Conservation (phyloP, 352 stramenopile species). For the Globisporangium perplexum region DNA sequence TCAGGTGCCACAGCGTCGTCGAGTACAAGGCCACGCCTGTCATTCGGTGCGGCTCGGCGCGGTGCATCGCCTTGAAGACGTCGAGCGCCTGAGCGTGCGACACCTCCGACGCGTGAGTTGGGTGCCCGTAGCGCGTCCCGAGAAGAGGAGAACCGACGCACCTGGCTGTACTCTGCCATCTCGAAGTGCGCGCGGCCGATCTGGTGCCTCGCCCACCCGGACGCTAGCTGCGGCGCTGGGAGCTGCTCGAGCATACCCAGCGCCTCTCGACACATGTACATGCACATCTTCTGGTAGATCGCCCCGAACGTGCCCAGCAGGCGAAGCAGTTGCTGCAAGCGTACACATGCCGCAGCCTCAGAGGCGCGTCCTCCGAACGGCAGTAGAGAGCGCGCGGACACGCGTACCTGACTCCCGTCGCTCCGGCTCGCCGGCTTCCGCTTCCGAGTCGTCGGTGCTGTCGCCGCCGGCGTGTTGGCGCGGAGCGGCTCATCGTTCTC, state of each 20-base stretch:
- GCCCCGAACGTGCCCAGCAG: constrained; percentile 64
- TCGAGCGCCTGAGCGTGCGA: constrained; percentile 57
- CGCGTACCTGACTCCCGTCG: constrained; percentile 8
- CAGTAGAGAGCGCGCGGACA: not conserved
- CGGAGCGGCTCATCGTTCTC: constrained; percentile 53
- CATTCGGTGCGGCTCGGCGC: constrained; percentile 90
- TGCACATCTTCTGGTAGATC: constrained; percentile 65
- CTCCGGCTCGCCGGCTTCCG: not conserved
- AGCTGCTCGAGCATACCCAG: constrained; percentile 85
- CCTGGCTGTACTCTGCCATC: constrained; percentile 90
- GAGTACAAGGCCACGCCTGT: constrained; percentile 94
- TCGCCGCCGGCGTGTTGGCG: constrained; percentile 13
- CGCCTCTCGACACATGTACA: constrained; percentile 85
- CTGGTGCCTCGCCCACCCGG: constrained; percentile 94
- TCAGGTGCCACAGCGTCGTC: constrained; percentile 96
- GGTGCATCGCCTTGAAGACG: constrained; percentile 88
- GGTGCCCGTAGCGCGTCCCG: too few relatives aligned
- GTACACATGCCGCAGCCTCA: not conserved
- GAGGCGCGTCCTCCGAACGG: not conserved
- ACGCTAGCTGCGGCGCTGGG: constrained; percentile 79
- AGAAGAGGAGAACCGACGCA: constrained; percentile 12
- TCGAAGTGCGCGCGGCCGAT: constrained; percentile 94
- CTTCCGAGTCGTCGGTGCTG: not conserved
- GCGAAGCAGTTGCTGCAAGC: constrained; percentile 32
- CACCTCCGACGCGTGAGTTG: not conserved